These are phyloP conservation scores for Naganishia vaughanmartiniae DNA, from an alignment of 768 basidiomycete genomes.

Conservation along the genomic window DNA sequence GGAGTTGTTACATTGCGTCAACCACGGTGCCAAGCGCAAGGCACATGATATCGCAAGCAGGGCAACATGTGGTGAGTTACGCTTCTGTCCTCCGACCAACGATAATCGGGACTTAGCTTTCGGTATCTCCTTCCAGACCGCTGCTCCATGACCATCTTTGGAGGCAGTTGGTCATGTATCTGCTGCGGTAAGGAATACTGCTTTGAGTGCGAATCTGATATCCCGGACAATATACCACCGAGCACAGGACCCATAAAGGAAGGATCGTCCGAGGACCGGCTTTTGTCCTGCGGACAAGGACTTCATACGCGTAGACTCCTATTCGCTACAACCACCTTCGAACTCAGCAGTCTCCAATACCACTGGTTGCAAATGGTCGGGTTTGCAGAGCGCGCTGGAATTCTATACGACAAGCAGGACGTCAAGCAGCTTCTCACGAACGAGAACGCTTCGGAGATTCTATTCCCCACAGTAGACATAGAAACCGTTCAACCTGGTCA, in stretches of 20 bases:
- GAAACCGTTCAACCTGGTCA: slow-evolving; percentile 8
- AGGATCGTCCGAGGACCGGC: slow-evolving; percentile 36
- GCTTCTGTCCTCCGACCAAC: neutral
- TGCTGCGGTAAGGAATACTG: slow-evolving; percentile 87
- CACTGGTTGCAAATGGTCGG: slow-evolving; percentile 19
- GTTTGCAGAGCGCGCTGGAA: neutral
- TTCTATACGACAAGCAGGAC: neutral
- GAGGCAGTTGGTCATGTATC: slow-evolving; percentile 85
- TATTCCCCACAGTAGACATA: slow-evolving; percentile 10
- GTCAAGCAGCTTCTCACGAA: slow-evolving; percentile 16
- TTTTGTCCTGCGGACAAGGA: neutral
- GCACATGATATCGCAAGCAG: slow-evolving; percentile 77
- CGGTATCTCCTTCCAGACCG: slow-evolving; percentile 63
- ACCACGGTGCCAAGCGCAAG: slow-evolving; percentile 64
- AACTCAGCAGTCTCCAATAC: slow-evolving; percentile 2
- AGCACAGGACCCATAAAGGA: slow-evolving; percentile 63
- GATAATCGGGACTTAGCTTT: slow-evolving; percentile 17
- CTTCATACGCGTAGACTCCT: neutral
- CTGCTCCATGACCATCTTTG: slow-evolving; percentile 90
- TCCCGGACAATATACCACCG: slow-evolving; percentile 59
- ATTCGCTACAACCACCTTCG: slow-evolving; percentile 18
- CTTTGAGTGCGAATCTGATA: slow-evolving; percentile 67
- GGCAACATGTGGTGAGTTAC: slow-evolving; percentile 71
- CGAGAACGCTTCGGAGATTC: neutral
- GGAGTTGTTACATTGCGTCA: slow-evolving; percentile 53